Evolutionary conservation across 306 rosid species (phyloP).

Genomic region (Carpinus fangiana): DNA sequence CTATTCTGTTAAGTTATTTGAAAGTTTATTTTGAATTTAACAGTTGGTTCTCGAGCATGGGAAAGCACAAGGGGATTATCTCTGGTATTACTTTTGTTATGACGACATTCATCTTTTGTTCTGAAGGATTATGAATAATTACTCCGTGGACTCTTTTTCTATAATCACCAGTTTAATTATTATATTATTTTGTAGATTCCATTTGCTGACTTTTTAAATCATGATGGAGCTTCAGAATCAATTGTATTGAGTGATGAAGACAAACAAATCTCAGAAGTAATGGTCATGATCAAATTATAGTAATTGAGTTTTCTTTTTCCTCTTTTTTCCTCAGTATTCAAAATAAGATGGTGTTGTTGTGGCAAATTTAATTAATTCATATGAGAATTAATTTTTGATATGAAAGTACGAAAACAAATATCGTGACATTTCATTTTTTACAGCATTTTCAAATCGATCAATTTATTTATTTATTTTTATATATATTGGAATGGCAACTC

Average conservation of each 20-base stretch:
- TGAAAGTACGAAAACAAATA: not conserved
- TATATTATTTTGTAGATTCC: slow-evolving; percentile 61
- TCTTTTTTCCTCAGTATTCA: not conserved
- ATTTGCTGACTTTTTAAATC: slow-evolving; percentile 85
- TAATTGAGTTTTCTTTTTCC: not conserved
- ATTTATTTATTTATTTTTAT: no score
- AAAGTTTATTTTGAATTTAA: slow-evolving; percentile 31
- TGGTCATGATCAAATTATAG: not conserved
- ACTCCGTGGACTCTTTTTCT: not conserved
- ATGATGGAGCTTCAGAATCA: slow-evolving; percentile 68
- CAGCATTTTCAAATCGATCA: no score
- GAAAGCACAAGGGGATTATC: slow-evolving; percentile 71
- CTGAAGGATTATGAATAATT: not conserved
- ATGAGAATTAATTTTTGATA: not conserved
- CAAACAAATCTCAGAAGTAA: slow-evolving; percentile 65
- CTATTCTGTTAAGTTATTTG: slow-evolving; percentile 16
- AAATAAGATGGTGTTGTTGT: not conserved
- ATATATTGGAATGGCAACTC: no score
- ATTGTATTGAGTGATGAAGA: slow-evolving; percentile 66
- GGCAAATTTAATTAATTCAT: not conserved
- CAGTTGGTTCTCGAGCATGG: slow-evolving; percentile 96
- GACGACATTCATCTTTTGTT: slow-evolving; percentile 20
- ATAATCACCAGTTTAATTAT: slow-evolving; percentile 10
- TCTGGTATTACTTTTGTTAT: slow-evolving; percentile 54
- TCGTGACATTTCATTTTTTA: no score